These are phyloP conservation scores for Echeveria elegans DNA, from an alignment of 164 flowering plant genomes.

Conservation along the genomic window DNA sequence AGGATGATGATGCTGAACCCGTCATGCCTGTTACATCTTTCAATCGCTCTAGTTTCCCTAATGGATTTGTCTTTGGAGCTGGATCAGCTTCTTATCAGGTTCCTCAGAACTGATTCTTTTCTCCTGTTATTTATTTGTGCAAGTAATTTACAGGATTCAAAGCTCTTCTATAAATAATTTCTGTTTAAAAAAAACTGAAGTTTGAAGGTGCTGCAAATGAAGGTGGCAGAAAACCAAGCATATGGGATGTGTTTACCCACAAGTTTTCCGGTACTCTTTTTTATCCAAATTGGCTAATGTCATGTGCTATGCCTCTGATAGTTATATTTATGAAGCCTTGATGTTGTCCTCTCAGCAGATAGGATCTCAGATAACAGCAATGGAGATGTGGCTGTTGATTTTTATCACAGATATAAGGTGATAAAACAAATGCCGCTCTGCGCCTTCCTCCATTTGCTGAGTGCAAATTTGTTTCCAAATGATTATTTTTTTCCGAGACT, in stretches of 20 bases:
- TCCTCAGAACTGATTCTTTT: not conserved
- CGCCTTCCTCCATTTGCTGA: not conserved
- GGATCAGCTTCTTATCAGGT: constrained; percentile 4
- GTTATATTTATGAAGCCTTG: not conserved
- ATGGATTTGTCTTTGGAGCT: not conserved
- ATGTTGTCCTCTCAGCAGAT: not conserved
- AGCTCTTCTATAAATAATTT: not conserved
- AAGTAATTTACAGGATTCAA: not conserved
- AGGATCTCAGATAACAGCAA: constrained; percentile 4
- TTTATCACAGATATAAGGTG: constrained; percentile 3
- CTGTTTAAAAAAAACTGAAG: not conserved
- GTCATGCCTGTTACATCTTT: not conserved
- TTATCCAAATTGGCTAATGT: not conserved
- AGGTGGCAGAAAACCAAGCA: constrained; percentile 9
- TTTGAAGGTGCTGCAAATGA: constrained; percentile 6
- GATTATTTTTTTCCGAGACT: not conserved
- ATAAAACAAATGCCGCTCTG: too few species aligned
- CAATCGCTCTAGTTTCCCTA: constrained; percentile 1
- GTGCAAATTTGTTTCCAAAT: not conserved
- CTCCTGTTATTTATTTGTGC: not conserved
- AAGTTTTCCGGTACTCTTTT: not conserved
- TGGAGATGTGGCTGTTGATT: constrained; percentile 4
- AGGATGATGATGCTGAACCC: not conserved
- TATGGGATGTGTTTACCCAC: constrained; percentile 6
- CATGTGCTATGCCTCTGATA: not conserved